phyloP scores from a whole-genome alignment of 139 green algal genomes.

The Axilococcus clingmanii region DNA sequence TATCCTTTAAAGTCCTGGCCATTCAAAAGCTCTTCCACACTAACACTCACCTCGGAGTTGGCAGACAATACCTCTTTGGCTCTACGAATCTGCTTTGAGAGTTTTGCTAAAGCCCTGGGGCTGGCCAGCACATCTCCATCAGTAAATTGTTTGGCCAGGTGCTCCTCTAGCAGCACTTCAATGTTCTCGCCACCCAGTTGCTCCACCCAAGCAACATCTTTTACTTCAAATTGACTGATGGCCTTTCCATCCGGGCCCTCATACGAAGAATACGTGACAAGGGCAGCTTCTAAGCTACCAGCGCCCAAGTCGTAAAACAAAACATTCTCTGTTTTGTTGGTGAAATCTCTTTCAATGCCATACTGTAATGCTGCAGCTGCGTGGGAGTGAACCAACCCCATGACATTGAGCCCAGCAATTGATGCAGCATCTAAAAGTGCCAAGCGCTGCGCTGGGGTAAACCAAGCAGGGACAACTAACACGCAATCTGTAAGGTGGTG shows the following conservation, averaged over 20 bases:
- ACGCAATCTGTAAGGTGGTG: slow-evolving; percentile 67
- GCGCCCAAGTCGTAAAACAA: slow-evolving; percentile 93
- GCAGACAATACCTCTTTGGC: slow-evolving; percentile 96
- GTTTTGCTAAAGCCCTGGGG: slow-evolving; percentile 78
- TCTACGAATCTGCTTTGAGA: slow-evolving; percentile 70
- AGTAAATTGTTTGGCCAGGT: slow-evolving; percentile 82
- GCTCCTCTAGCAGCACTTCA: slow-evolving; percentile 73
- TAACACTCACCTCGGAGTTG: slow-evolving; percentile 82
- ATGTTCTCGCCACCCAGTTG: slow-evolving; percentile 70
- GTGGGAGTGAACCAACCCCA: slow-evolving; percentile 81
- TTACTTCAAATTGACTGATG: slow-evolving; percentile 81
- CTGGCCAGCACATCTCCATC: slow-evolving; percentile 32
- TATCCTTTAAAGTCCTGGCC: slow-evolving; percentile 76
- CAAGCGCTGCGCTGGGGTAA: slow-evolving; percentile 68
- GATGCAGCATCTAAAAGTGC: slow-evolving; percentile 70
- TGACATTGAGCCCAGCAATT: slow-evolving; percentile 71
- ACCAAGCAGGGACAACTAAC: slow-evolving; percentile 80
- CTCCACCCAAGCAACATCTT: slow-evolving; percentile 80
- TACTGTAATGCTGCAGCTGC: slow-evolving; percentile 94
- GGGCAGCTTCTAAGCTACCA: slow-evolving; percentile 53
- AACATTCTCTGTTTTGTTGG: slow-evolving; percentile 66
- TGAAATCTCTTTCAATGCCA: slow-evolving; percentile 89
- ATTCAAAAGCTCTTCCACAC: slow-evolving; percentile 81
- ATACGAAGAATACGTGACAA: slow-evolving; percentile 77
- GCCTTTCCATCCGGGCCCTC: background rate